Evolutionary conservation across 768 basidiomycete species (phyloP).

Genomic region (Kwoniella dendrophila): DNA sequence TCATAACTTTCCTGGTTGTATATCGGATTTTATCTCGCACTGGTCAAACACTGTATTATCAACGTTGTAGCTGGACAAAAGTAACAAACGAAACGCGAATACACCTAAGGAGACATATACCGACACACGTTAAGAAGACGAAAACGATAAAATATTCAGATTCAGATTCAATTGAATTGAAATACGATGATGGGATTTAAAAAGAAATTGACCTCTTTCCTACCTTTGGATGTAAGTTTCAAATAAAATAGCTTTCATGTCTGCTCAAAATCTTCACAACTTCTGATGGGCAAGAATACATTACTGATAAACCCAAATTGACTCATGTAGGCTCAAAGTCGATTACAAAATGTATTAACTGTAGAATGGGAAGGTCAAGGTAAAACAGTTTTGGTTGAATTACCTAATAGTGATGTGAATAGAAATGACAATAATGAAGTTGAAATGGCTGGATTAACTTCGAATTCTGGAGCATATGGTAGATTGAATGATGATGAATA

Average conservation of each 20-base stretch:
- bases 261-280: neutral
- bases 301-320: neutral
- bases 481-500: slow-evolving; percentile 41
- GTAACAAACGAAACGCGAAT: no score
- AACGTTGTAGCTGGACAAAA: no score
- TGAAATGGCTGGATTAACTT: slow-evolving; percentile 40
- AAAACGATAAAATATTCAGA: neutral
- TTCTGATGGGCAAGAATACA: neutral
- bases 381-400: slow-evolving; percentile 49
- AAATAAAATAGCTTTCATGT: neutral
- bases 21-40: no score
- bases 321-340: slow-evolving; percentile 31
- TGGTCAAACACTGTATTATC: no score
- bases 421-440: slow-evolving; percentile 27
- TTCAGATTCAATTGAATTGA: no score
- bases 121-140: no score
- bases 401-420: slow-evolving; percentile 27
- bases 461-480: slow-evolving; percentile 30
- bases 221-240: slow-evolving; percentile 33
- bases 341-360: slow-evolving; percentile 47
- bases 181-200: slow-evolving; percentile 23
- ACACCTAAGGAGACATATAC: no score
- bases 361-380: slow-evolving; percentile 47
- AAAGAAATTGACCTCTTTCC: slow-evolving; percentile 31
- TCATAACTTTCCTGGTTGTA: no score